phyloP scores from a whole-genome alignment of 495 filamentous ascomycete species.

The Articulospora tetracladia region DNA sequence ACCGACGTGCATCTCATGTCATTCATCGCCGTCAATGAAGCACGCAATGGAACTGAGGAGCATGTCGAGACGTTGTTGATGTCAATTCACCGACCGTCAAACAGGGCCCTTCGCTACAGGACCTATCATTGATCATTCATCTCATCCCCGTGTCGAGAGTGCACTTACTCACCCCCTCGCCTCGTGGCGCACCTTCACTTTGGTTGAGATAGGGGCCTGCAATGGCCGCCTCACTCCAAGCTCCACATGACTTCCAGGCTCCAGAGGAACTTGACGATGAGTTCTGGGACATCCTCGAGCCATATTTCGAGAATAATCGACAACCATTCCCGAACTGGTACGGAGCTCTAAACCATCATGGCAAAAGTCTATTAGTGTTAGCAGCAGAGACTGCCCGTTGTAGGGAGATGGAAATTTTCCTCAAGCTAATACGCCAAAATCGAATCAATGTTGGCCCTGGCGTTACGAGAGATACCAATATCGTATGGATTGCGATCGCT shows the following conservation, averaged over 20 bases:
- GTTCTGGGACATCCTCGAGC: background rate
- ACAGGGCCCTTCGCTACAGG: background rate
- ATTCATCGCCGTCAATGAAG: background rate
- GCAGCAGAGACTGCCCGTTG: background rate
- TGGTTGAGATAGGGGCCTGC: too few relatives aligned
- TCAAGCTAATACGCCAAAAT: background rate
- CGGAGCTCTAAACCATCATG: background rate
- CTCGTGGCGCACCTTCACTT: too few relatives aligned
- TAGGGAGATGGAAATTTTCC: background rate
- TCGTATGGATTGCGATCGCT: background rate
- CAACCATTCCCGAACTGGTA: background rate
- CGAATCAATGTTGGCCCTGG: background rate
- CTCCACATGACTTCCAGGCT: background rate
- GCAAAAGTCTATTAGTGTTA: background rate
- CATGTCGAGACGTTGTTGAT: background rate
- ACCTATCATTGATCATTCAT: too few relatives aligned
- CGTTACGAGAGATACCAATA: background rate
- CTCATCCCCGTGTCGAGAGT: too few relatives aligned
- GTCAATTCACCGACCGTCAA: too few relatives aligned
- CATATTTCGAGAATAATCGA: background rate
- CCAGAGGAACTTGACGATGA: background rate
- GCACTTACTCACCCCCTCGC: too few relatives aligned
- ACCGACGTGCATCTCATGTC: too few relatives aligned
- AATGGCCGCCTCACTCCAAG: too few relatives aligned
- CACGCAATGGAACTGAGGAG: background rate